Evolutionary conservation across 2,329 filamentous ascomycete species (phyloP), one percentile per base, ranked within the genome.

Genomic region (Corinectria fuckeliana): DNA sequence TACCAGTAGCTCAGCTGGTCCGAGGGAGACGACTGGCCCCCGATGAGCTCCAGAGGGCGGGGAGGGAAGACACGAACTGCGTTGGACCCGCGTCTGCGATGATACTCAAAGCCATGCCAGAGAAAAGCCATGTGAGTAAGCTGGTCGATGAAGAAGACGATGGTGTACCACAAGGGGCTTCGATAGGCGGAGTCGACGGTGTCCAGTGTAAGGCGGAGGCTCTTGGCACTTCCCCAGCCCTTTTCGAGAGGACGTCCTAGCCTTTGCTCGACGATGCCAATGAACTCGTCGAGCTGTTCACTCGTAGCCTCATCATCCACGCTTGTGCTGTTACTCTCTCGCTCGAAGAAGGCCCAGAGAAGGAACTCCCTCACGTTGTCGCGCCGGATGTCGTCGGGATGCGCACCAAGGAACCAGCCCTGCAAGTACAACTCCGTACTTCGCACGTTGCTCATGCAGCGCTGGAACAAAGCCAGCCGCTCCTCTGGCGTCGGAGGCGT

Each of bases 321-420:
- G 13, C 50, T 57, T 66, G 66, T 54, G 67, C 70, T 50, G 6
- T 51, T 72, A 2, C 74, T 74, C 0, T 72, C 74, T 5, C 60
- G 69, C 47, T 88, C 86, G 59, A 89, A 85, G 67, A 91, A 86
- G 1, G 85, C 88, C 89, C 89, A 92, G 8, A 84, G 77, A 20
- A 90, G 72, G 65, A 90, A 91, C 61, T 90, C 86, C 64, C 80
- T 82, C 51, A 91, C 74, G 67, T 91, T 90, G n/a, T 91, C 87
- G n/a, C 83, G 78, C 42, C 82, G 79, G 54, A 92, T 85, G 30
- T 88, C 85, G 16, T 77, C 72, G 1, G 78, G 57, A 9, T 82
- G 77, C 2, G 88, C 85, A 28, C 84, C 85, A n/a, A 87, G 77
- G 63, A 91, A 91, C 89, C 89, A 92, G 60, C 80, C 79, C 48